These are phyloP conservation scores for Exophiala sp. DNA, from an alignment of 2,329 filamentous ascomycete genomes.

Conservation along the genomic window DNA sequence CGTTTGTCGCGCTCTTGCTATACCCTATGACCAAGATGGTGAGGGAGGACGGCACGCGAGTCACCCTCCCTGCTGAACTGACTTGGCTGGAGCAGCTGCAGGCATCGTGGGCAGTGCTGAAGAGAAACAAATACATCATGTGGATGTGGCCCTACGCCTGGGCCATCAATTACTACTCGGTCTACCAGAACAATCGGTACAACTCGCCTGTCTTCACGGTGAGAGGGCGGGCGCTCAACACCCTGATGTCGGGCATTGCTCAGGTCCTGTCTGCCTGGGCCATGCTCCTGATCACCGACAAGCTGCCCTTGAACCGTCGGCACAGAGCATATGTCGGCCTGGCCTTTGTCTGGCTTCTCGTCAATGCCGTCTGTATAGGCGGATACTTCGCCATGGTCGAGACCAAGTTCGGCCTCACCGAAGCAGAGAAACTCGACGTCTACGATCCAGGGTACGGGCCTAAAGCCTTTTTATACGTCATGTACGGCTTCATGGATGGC, in stretches of 20 bases:
- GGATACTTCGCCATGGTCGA: slow-evolving; percentile 15
- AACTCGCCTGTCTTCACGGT: slow-evolving; percentile 28
- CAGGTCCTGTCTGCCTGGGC: slow-evolving; percentile 26
- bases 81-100: slow-evolving; percentile 27
- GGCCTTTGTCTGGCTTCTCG: slow-evolving; percentile 19
- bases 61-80: slow-evolving; percentile 29
- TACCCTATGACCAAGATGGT: slow-evolving; percentile 60
- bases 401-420: slow-evolving; percentile 1
- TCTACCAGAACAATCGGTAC: slow-evolving; percentile 29
- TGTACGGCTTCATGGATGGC: slow-evolving; percentile 10
- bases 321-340: slow-evolving; percentile 25
- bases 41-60: slow-evolving; percentile 60
- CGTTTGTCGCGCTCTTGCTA: slow-evolving; percentile 54
- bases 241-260: slow-evolving; percentile 26
- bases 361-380: slow-evolving; percentile 28
- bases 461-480: slow-evolving; percentile 6
- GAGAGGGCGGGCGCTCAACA: slow-evolving; percentile 27
- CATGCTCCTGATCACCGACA: slow-evolving; percentile 25
- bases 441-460: slow-evolving; percentile 1
- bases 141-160: slow-evolving; percentile 21
- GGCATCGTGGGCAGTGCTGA: slow-evolving; percentile 23
- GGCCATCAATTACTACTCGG: slow-evolving; percentile 27
- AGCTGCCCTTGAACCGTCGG: slow-evolving; percentile 21
- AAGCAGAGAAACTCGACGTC: slow-evolving; percentile 4
- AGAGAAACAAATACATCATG: slow-evolving; percentile 25